Percentiles rank a stretch among this genome's conserved stretches.
Evolutionary conservation across 2,329 filamentous ascomycete species (phyloP).

Genomic region (Monilinia vaccinii-corymbosi): DNA sequence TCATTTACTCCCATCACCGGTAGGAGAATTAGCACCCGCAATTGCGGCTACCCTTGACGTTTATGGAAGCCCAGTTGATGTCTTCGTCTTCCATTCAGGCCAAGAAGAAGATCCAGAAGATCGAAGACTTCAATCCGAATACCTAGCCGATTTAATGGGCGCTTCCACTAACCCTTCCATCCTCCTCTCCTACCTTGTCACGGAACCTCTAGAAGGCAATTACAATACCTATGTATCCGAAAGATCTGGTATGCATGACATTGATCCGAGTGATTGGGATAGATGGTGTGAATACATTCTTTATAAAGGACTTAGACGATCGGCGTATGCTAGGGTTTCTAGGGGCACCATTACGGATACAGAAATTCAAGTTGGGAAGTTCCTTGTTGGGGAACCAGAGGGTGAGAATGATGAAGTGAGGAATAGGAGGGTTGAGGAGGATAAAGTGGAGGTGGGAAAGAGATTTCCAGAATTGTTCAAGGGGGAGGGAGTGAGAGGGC

Average conservation of each 20-base stretch:
- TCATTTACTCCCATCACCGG: constrained; percentile 85
- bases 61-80: constrained; percentile 81
- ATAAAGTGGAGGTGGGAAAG: constrained; percentile 65
- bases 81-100: constrained; percentile 97
- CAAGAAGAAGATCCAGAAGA: constrained; percentile 96
- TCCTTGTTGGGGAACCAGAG: constrained; percentile 66
- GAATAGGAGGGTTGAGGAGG: constrained; percentile 51
- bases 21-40: constrained; percentile 88
- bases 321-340: constrained; percentile 83
- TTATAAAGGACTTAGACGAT: constrained; percentile 78
- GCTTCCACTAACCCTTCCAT: constrained; percentile 70
- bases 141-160: constrained; percentile 82
- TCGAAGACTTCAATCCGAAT: constrained; percentile 74
- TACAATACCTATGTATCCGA: constrained; percentile 93
- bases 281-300: constrained; percentile 99
- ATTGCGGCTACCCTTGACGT: constrained; percentile 95
- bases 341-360: constrained; percentile 92
- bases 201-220: constrained; percentile 81
- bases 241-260: constrained; percentile 85
- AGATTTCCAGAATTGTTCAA: constrained; percentile 80
- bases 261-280: constrained; percentile 89
- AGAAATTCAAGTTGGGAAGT: constrained; percentile 93
- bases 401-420: constrained; percentile 53
- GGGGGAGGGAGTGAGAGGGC: constrained; percentile 78
- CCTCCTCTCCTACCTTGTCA: constrained; percentile 85